Percentiles rank a stretch among this genome's conserved stretches.
Evolutionary conservation across 2,329 filamentous ascomycete genomes (phyloP).

Genomic region (Penicillium concentricum): DNA sequence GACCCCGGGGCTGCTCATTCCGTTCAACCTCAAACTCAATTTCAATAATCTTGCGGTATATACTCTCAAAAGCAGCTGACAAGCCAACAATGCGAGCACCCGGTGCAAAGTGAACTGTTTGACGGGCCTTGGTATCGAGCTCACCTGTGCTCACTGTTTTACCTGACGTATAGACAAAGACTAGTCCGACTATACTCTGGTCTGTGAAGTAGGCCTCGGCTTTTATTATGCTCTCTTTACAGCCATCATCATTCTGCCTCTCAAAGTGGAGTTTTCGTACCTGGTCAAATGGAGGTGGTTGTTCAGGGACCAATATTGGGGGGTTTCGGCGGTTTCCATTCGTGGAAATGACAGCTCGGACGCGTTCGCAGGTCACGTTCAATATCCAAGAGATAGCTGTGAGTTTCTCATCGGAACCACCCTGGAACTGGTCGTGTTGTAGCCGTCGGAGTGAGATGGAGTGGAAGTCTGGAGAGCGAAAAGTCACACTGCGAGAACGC

Average conservation of each 20-base stretch:
- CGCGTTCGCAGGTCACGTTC: neutral
- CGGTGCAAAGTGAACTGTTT: neutral
- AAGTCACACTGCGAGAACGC: neutral
- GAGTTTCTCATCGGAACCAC: neutral
- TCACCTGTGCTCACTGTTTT: neutral
- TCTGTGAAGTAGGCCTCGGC: neutral
- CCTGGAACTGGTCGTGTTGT: neutral
- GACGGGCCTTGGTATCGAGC: neutral
- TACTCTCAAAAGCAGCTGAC: neutral
- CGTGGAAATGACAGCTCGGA: neutral
- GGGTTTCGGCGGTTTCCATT: neutral
- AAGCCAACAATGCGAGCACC: neutral
- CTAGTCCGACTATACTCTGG: neutral
- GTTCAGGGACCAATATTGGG: neutral
- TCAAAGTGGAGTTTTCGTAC: neutral
- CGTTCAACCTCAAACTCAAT: neutral
- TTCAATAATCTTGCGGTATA: neutral
- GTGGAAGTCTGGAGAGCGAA: neutral
- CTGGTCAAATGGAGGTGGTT: neutral
- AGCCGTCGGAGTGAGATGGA: neutral
- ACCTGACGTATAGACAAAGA: neutral
- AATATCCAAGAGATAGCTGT: conserved; percentile 2
- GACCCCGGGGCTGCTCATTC: neutral
- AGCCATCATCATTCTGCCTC: neutral
- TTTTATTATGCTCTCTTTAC: neutral